A percentile compares a stretch with the other conserved stretches of the same genome.
Conservation (phyloP, 352 stramenopile genomes). For the Lagenidium giganteum region DNA sequence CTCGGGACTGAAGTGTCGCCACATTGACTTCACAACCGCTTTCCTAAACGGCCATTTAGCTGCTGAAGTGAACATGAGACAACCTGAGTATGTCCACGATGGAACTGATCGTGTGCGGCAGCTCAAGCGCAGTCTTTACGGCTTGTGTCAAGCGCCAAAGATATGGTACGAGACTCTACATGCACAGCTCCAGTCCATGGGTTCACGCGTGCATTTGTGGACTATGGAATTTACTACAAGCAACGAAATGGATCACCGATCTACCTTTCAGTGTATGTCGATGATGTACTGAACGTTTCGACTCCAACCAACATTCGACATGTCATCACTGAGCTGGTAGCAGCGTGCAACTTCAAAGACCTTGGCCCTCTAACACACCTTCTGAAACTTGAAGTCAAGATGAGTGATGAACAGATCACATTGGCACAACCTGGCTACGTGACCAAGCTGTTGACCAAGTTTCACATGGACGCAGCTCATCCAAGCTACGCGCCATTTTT, state of each 20-base stretch:
- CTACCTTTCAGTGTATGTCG: constrained; percentile 4
- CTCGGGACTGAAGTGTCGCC: no score
- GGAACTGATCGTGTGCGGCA: not conserved
- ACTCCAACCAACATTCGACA: not conserved
- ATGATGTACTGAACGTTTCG: constrained; percentile 1
- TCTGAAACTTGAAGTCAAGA: constrained; percentile 1
- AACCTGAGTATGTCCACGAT: no score
- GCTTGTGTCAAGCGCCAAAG: constrained; percentile 1
- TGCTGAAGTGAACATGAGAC: no score
- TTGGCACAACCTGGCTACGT: constrained; percentile 7
- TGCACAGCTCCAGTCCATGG: not conserved
- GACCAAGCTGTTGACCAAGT: constrained; percentile 1
- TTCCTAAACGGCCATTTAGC: no score
- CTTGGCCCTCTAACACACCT: constrained; percentile 1
- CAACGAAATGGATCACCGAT: not conserved
- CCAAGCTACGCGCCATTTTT: no score
- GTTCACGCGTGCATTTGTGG: constrained; percentile 1
- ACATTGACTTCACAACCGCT: no score
- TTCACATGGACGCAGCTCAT: not conserved
- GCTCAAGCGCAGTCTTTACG: constrained; percentile 2
- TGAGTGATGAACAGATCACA: not conserved
- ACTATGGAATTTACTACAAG: not conserved
- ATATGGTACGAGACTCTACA: constrained; percentile 7
- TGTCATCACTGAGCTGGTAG: not conserved
- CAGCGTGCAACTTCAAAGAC: constrained; percentile 4